Evolutionary conservation across 495 filamentous ascomycete species (phyloP).

Genomic region (Penicillium parvum): DNA sequence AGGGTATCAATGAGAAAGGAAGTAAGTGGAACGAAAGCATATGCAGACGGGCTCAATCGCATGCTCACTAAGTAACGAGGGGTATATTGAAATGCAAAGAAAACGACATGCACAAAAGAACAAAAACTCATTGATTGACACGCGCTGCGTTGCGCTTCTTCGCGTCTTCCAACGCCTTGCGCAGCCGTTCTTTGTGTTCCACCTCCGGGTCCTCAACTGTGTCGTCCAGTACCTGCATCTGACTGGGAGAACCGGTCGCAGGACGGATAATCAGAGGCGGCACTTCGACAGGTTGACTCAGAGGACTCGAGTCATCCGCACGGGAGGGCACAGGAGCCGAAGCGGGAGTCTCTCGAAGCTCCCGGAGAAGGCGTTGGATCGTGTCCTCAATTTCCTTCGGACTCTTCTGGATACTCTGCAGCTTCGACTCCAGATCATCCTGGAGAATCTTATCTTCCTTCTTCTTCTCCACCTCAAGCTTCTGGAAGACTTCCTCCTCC

Average conservation of each 20-base stretch:
- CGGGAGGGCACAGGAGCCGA: slow-evolving; percentile 6
- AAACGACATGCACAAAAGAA: background rate
- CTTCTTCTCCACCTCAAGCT: slow-evolving; percentile 45
- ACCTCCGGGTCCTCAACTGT: slow-evolving; percentile 22
- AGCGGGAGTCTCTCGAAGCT: slow-evolving; percentile 26
- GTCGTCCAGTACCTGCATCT: background rate
- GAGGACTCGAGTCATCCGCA: background rate
- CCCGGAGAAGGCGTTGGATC: slow-evolving; percentile 29
- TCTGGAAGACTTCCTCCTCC: slow-evolving; percentile 40
- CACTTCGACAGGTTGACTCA: slow-evolving; percentile 14
- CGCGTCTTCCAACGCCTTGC: slow-evolving; percentile 45
- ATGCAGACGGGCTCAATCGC: background rate
- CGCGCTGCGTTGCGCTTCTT: slow-evolving; percentile 48
- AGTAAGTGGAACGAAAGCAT: slow-evolving; percentile 1
- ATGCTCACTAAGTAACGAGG: background rate
- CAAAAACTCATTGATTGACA: slow-evolving; percentile 13
- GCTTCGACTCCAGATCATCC: slow-evolving; percentile 40
- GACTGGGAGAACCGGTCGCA: slow-evolving; percentile 11
- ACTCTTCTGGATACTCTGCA: slow-evolving; percentile 44
- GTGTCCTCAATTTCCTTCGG: slow-evolving; percentile 31
- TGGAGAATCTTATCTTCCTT: slow-evolving; percentile 50
- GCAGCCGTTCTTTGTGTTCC: slow-evolving; percentile 43
- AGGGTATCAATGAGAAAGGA: slow-evolving; percentile 11
- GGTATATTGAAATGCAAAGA: slow-evolving; percentile 14
- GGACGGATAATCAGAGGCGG: slow-evolving; percentile 18